A percentile compares a stretch with the other conserved stretches of the same genome.
These are phyloP conservation scores for Monocercomonoides exilis DNA, from an alignment of 78 protist genomes.

Conservation along the genomic window DNA sequence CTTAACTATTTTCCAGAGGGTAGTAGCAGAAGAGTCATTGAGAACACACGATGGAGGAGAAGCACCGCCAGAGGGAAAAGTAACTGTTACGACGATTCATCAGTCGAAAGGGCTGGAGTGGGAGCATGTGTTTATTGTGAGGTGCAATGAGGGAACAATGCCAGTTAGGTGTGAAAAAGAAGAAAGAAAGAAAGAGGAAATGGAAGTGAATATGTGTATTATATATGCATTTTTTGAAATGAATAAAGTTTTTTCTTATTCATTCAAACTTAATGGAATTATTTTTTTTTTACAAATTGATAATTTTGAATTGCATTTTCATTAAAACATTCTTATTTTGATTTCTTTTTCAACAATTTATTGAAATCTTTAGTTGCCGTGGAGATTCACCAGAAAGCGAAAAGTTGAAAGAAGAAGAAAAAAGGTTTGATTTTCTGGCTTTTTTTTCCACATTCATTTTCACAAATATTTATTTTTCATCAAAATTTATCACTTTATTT, in stretches of 20 bases:
- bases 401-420: neutral
- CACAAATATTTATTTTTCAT: neutral
- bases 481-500: neutral
- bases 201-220: neutral
- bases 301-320: neutral
- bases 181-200: neutral
- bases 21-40: too few relatives aligned
- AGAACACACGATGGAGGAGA: too few relatives aligned
- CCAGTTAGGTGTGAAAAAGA: neutral
- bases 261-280: neutral
- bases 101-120: constrained; percentile 4
- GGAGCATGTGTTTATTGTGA: neutral
- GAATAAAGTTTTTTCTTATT: too few relatives aligned
- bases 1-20: too few relatives aligned
- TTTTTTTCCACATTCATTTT: neutral
- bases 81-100: constrained; percentile 5
- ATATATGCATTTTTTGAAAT: too few relatives aligned
- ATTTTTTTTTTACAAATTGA: neutral
- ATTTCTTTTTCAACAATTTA: neutral
- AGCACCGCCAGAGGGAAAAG: neutral
- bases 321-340: neutral
- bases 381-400: too few relatives aligned
- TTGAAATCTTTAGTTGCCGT: too few relatives aligned
- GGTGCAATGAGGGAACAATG: neutral
- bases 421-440: neutral